Evolutionary conservation across 768 basidiomycete genomes (phyloP).

Genomic region (Kwoniella sp.): DNA sequence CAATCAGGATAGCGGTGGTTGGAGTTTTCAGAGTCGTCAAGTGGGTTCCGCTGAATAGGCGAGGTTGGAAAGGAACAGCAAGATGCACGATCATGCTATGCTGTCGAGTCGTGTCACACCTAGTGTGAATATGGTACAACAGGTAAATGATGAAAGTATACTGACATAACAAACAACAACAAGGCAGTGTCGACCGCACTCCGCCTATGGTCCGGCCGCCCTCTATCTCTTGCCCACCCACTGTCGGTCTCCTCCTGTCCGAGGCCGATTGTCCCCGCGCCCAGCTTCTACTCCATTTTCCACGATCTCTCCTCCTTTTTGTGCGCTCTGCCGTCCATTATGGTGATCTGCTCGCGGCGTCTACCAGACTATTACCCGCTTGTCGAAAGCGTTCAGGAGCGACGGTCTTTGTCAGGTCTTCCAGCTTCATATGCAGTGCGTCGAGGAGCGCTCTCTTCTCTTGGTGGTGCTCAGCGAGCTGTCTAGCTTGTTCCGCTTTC

Average conservation of each 20-base stretch:
- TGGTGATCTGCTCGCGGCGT: neutral
- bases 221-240: too few relatives aligned
- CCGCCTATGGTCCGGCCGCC: neutral
- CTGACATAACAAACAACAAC: neutral
- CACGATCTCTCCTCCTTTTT: too few relatives aligned
- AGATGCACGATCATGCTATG: too few relatives aligned
- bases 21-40: too few relatives aligned
- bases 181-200: neutral
- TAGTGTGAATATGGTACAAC: neutral
- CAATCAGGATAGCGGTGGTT: too few relatives aligned
- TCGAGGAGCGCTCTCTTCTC: constrained; percentile 17
- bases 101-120: neutral
- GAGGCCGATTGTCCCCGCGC: too few relatives aligned
- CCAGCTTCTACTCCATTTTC: too few relatives aligned
- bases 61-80: too few relatives aligned
- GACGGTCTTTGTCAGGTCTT: constrained; percentile 16
- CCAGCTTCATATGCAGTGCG: constrained; percentile 19
- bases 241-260: too few relatives aligned
- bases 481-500: constrained; percentile 25
- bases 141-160: neutral
- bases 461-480: constrained; percentile 22
- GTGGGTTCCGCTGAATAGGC: too few relatives aligned
- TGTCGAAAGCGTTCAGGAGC: constrained; percentile 9
- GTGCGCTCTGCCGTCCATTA: too few relatives aligned
- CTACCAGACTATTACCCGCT: constrained; percentile 5